phyloP scores from a whole-genome alignment of 2,329 filamentous ascomycete genomes.

The Emmonsiellopsis sp. region DNA sequence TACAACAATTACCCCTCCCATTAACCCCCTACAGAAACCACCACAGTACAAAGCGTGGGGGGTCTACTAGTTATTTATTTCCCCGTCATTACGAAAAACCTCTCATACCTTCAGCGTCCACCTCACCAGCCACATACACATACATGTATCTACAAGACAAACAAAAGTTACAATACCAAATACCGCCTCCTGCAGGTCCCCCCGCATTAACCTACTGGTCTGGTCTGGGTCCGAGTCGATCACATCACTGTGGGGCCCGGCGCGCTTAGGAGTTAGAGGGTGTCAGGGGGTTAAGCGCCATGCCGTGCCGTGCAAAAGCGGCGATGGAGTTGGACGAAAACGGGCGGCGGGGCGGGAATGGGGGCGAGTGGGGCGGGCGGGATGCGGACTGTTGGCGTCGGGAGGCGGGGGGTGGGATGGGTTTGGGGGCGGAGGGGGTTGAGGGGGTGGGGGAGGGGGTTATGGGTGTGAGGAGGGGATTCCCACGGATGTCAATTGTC shows the following conservation, averaged over 20 bases:
- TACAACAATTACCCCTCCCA: too few relatives aligned
- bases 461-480: not conserved
- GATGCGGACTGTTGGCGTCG: conserved; percentile 10
- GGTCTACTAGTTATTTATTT: too few relatives aligned
- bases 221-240: not conserved
- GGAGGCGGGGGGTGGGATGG: conserved; percentile 4
- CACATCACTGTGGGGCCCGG: not conserved
- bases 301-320: conserved; percentile 14
- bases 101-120: too few relatives aligned
- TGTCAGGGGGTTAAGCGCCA: not conserved
- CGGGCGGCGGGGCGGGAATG: conserved; percentile 19
- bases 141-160: too few relatives aligned
- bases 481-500: not conserved
- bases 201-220: not conserved
- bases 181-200: not conserved
- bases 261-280: not conserved
- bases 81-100: too few relatives aligned
- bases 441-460: not conserved
- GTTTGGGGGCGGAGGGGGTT: not conserved
- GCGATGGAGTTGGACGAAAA: conserved; percentile 16
- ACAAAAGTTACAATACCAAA: not conserved
- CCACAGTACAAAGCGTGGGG: too few relatives aligned
- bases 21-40: too few relatives aligned
- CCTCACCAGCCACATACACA: too few relatives aligned
- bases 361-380: conserved; percentile 8